Evolutionary conservation across 2,329 filamentous ascomycete species (phyloP).

Genomic region (Ceratocystis colombiana): DNA sequence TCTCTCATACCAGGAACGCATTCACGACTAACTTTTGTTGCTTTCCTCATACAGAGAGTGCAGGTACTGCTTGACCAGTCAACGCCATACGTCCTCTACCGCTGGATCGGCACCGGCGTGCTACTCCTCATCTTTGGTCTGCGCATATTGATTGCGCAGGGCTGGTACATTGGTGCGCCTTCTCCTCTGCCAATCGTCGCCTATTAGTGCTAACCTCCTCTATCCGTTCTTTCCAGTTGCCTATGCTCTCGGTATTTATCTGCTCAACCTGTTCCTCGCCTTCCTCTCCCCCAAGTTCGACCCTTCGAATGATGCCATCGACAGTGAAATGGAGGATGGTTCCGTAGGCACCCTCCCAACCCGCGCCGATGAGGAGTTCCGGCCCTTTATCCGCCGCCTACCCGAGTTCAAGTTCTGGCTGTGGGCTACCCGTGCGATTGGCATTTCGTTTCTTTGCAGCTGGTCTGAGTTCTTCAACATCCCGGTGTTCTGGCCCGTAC

Average conservation of each 20-base stretch:
- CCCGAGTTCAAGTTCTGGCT: slow-evolving; percentile 99
- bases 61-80: slow-evolving; percentile 90
- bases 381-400: slow-evolving; percentile 87
- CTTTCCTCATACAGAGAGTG: slow-evolving; percentile 55
- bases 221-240: slow-evolving; percentile 54
- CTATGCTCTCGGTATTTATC: slow-evolving; percentile 96
- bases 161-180: slow-evolving; percentile 91
- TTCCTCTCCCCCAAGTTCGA: slow-evolving; percentile 99
- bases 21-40: slow-evolving; percentile 3
- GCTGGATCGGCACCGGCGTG: slow-evolving; percentile 76
- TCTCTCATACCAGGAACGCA: background rate
- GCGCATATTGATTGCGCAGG: slow-evolving; percentile 82
- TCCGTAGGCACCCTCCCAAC: slow-evolving; percentile 73
- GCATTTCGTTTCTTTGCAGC: slow-evolving; percentile 74
- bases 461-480: slow-evolving; percentile 95
- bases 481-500: slow-evolving; percentile 96
- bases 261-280: slow-evolving; percentile 96
- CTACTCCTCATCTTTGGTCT: slow-evolving; percentile 73
- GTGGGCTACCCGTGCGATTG: slow-evolving; percentile 76
- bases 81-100: slow-evolving; percentile 78
- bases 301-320: slow-evolving; percentile 78
- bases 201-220: background rate
- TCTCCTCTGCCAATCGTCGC: background rate
- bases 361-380: slow-evolving; percentile 95
- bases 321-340: slow-evolving; percentile 94